Percentiles rank a stretch among this genome's conserved stretches.
Conservation (phyloP, 2,329 filamentous ascomycete genomes). For the Fusarium robinianum region DNA sequence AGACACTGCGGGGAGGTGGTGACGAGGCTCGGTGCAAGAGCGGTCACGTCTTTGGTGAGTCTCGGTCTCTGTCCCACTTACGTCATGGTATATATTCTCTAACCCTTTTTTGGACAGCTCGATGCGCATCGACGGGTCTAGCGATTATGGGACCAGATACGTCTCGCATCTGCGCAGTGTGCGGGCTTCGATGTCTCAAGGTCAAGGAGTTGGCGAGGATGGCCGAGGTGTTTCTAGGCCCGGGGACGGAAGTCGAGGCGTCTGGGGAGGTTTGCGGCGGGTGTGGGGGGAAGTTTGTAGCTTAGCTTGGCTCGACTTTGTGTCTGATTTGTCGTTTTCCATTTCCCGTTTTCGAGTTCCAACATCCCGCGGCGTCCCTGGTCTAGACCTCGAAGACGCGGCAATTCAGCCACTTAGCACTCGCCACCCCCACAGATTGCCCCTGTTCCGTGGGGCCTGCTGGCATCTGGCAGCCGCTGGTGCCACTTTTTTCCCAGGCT, state of each 20-base stretch:
- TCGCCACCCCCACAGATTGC: no score
- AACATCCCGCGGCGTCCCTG: no score
- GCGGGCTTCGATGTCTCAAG: conserved; percentile 55
- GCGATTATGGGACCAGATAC: conserved; percentile 59
- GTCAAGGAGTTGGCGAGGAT: conserved; percentile 47
- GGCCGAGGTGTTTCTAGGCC: conserved; percentile 38
- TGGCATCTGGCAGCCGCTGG: no score
- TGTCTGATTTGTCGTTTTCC: no score
- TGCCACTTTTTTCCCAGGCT: no score
- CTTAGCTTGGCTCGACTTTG: no score
- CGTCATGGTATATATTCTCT: background rate
- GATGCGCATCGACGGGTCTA: conserved; percentile 57
- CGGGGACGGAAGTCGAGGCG: conserved; percentile 37
- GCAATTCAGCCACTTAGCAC: no score
- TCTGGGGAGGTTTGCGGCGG: conserved; percentile 45
- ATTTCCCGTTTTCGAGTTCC: no score
- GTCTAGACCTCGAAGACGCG: no score
- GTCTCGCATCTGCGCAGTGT: conserved; percentile 60
- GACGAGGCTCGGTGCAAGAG: conserved; percentile 46
- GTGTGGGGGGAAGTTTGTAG: conserved; percentile 50
- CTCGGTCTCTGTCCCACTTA: background rate
- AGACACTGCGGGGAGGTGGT: conserved; percentile 39
- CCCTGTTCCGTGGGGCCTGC: no score
- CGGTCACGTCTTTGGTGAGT: conserved; percentile 48
- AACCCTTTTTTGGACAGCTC: conserved; percentile 42